Percentiles rank a stretch among this genome's conserved stretches.
phyloP scores from a whole-genome alignment of 495 filamentous ascomycete species.

The Aspergillus sparsus region DNA sequence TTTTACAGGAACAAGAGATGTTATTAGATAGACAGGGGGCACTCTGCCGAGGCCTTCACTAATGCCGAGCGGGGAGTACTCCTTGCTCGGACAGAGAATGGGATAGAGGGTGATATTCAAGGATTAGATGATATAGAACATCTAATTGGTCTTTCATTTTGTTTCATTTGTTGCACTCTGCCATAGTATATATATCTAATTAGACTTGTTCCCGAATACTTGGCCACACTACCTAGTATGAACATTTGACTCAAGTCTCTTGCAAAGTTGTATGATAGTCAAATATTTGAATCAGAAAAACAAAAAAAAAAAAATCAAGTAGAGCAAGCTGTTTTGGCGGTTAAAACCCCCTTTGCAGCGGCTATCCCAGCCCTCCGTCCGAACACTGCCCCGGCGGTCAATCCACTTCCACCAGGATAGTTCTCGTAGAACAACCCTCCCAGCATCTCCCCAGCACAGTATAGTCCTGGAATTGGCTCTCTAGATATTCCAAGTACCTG shows the following conservation, averaged over 20 bases:
- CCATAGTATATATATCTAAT: too few relatives aligned
- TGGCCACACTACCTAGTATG: too few relatives aligned
- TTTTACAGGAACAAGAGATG: background rate
- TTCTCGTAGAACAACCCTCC: conserved; percentile 65
- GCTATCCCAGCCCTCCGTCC: conserved; percentile 52
- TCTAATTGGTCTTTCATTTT: too few relatives aligned
- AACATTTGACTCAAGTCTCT: too few relatives aligned
- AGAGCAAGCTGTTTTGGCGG: background rate
- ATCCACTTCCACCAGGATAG: conserved; percentile 63
- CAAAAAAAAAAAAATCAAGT: background rate
- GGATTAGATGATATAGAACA: too few relatives aligned
- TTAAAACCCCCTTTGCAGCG: conserved; percentile 28
- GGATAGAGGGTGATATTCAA: background rate
- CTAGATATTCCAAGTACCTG: conserved; percentile 47
- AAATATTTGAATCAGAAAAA: too few relatives aligned
- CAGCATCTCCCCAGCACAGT: conserved; percentile 61
- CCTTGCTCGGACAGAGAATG: background rate
- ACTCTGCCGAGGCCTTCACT: background rate
- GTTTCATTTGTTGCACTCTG: too few relatives aligned
- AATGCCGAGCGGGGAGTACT: background rate
- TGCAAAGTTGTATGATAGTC: too few relatives aligned
- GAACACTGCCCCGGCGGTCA: conserved; percentile 61
- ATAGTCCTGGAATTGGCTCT: conserved; percentile 52
- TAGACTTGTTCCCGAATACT: too few relatives aligned
- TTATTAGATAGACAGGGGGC: background rate